A percentile compares a stretch with the other conserved stretches of the same genome.
phyloP scores from a whole-genome alignment of 2,329 filamentous ascomycete species.

The Cercospora nicotianae region DNA sequence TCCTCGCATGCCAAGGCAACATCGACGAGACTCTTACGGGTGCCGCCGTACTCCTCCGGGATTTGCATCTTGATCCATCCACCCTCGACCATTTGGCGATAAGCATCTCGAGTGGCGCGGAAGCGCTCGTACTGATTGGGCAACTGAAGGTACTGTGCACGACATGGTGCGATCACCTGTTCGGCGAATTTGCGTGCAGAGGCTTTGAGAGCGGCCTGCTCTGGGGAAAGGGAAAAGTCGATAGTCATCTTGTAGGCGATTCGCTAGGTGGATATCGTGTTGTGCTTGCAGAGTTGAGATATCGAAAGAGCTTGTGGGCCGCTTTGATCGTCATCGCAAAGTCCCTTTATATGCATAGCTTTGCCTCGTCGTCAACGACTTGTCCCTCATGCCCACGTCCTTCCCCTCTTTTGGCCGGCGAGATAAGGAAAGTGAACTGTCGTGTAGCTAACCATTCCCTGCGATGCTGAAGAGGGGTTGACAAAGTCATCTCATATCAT shows the following conservation, averaged over 20 bases:
- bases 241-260: background rate
- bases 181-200: background rate
- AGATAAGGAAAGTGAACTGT: background rate
- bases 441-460: background rate
- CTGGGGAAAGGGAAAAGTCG: background rate
- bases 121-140: background rate
- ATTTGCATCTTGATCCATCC: background rate
- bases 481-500: background rate
- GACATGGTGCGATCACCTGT: background rate
- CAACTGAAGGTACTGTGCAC: background rate
- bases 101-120: background rate
- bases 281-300: background rate
- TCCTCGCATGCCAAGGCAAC: constrained; percentile 7
- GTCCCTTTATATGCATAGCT: background rate
- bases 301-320: background rate
- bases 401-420: background rate
- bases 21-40: constrained; percentile 8
- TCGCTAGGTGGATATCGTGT: background rate
- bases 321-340: background rate
- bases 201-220: background rate
- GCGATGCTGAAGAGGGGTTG: background rate
- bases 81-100: background rate
- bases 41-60: background rate
- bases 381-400: background rate
- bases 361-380: background rate